A percentile compares a stretch with the other conserved stretches of the same genome.
Conservation (phyloP, 257 asterid genomes). For the Solanum virginianum region DNA sequence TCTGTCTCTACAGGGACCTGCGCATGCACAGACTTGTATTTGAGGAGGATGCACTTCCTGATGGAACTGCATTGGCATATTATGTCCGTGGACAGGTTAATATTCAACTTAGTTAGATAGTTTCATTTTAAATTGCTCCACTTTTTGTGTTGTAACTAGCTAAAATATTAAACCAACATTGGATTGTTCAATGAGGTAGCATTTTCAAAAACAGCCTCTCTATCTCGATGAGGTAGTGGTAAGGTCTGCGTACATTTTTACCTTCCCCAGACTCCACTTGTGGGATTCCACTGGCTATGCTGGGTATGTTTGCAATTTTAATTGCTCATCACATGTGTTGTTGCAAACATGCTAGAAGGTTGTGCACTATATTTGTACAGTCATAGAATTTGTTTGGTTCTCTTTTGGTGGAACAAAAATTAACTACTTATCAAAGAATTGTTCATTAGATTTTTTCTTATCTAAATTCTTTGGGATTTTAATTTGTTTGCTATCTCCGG, state of each 20-base stretch:
- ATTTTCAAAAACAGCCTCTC: no score
- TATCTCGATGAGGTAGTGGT: no score
- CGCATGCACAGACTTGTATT: constrained; percentile 69
- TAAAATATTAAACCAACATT: neutral
- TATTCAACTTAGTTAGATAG: neutral
- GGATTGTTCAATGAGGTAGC: neutral
- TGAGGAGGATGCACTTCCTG: constrained; percentile 46
- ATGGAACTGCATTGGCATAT: constrained; percentile 61
- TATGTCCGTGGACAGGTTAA: constrained; percentile 59
- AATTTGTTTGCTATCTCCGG: neutral
- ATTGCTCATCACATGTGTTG: neutral
- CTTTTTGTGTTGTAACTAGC: constrained; percentile 19
- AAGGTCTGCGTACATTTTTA: no score
- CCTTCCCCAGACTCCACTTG: no score
- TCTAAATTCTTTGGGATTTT: neutral
- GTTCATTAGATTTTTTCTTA: neutral
- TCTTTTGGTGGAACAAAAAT: neutral
- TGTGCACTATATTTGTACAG: neutral
- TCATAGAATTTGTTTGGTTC: neutral
- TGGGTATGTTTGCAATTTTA: neutral
- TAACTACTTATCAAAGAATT: neutral
- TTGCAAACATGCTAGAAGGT: neutral
- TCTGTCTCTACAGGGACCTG: constrained; percentile 47
- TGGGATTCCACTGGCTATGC: no score
- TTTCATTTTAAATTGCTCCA: neutral